Percentiles rank a stretch among this genome's conserved stretches.
Conservation (phyloP, 2,329 filamentous ascomycete species). For the Emergomyces orientalis region DNA sequence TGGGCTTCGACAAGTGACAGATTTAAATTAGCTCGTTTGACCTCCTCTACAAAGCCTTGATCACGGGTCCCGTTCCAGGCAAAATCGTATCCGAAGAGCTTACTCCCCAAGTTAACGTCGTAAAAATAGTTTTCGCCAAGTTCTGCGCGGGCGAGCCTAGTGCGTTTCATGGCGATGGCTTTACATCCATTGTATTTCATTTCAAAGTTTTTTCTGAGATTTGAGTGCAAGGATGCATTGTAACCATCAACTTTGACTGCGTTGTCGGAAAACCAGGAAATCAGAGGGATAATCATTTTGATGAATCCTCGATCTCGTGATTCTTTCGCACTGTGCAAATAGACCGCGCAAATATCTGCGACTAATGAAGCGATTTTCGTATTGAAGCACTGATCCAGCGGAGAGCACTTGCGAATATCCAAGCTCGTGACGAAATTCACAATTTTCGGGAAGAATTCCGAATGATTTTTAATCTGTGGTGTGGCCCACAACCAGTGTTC, state of each 20-base stretch:
- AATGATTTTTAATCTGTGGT: conserved; percentile 64
- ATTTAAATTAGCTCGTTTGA: conserved; percentile 81
- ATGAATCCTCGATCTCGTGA: conserved; percentile 59
- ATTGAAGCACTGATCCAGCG: conserved; percentile 44
- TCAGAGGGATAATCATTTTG: conserved; percentile 60
- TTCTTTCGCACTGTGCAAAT: conserved; percentile 77
- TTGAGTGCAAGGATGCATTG: conserved; percentile 76
- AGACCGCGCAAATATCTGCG: conserved; percentile 82
- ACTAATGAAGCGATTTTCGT: conserved; percentile 70
- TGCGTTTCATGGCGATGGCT: conserved; percentile 72
- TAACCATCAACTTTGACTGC: conserved; percentile 73
- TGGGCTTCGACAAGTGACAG: conserved; percentile 87
- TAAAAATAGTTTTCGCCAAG: conserved; percentile 79
- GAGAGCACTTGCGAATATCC: conserved; percentile 44
- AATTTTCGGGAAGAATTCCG: conserved; percentile 61
- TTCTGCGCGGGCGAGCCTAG: conserved; percentile 52
- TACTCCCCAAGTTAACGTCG: conserved; percentile 63
- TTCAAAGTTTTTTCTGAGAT: conserved; percentile 76
- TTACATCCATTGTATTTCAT: conserved; percentile 64
- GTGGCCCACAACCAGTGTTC: conserved; percentile 96
- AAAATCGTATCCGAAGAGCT: conserved; percentile 65
- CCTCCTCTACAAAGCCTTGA: conserved; percentile 70
- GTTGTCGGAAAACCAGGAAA: conserved; percentile 71
- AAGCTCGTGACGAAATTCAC: conserved; percentile 58
- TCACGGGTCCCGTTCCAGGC: conserved; percentile 61